phyloP scores from a whole-genome alignment of 441 rosid species.

The Populus trichocarpa region DNA sequence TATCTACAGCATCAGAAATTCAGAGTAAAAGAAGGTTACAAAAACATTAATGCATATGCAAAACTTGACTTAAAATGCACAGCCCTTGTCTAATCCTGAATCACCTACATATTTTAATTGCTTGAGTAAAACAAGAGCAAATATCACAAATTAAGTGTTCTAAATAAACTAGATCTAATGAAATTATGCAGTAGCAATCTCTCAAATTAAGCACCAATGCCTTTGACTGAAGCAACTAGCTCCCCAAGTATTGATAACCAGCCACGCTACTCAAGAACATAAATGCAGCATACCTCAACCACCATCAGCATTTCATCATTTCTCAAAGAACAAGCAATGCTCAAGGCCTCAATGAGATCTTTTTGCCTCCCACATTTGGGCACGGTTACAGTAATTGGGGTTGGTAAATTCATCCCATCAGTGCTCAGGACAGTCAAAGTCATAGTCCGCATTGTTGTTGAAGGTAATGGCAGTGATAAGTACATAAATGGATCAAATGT shows the following conservation, averaged over 20 bases:
- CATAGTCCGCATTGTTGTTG: conserved; percentile 59
- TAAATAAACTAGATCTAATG: neutral
- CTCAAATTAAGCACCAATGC: neutral
- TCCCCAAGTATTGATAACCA: neutral
- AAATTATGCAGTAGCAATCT: conserved; percentile 1
- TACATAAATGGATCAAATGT: conserved; percentile 83
- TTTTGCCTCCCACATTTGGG: conserved; percentile 52
- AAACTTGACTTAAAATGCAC: neutral
- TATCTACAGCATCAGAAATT: conserved; percentile 35
- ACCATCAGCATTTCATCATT: conserved; percentile 50
- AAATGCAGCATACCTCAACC: conserved; percentile 47
- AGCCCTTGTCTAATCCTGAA: neutral
- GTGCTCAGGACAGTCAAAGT: conserved; percentile 52
- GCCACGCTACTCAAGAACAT: neutral
- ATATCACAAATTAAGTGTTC: neutral
- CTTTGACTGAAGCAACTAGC: neutral
- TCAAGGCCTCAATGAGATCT: conserved; percentile 54
- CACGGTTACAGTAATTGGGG: conserved; percentile 47
- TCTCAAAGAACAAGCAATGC: conserved; percentile 46
- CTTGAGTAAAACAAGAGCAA: neutral
- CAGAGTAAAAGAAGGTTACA: conserved; percentile 13
- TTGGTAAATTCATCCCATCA: conserved; percentile 44
- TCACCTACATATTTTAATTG: neutral
- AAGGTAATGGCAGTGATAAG: conserved; percentile 62
- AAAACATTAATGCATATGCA: neutral